Percentiles rank a stretch among this genome's conserved stretches.
These are phyloP conservation scores for Coffea canephora DNA, from an alignment of 257 asterid species.

Conservation along the genomic window DNA sequence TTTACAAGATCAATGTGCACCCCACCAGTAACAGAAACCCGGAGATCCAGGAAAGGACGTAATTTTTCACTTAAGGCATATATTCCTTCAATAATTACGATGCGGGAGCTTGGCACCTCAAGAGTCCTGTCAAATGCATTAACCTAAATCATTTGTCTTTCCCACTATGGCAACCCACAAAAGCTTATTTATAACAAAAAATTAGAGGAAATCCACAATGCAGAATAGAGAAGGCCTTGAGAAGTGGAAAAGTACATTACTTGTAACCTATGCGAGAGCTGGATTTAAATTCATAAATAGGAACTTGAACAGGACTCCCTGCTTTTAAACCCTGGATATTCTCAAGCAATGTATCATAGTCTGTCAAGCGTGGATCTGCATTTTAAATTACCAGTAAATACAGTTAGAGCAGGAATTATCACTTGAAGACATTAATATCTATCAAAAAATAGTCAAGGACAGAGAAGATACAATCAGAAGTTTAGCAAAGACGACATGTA, in stretches of 20 bases:
- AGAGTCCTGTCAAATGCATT: slow-evolving; percentile 56
- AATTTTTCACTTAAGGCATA: slow-evolving; percentile 92
- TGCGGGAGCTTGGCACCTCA: slow-evolving; percentile 89
- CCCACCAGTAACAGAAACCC: slow-evolving; percentile 99
- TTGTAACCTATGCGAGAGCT: slow-evolving; percentile 92
- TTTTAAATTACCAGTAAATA: slow-evolving; percentile 26
- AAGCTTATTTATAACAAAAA: not conserved
- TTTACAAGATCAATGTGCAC: slow-evolving; percentile 97
- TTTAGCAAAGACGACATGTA: no score
- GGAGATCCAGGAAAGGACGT: slow-evolving; percentile 85
- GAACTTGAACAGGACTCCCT: slow-evolving; percentile 83
- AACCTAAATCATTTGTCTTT: not conserved
- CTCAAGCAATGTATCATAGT: slow-evolving; percentile 91
- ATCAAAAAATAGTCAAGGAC: not conserved
- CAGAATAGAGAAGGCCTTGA: not conserved
- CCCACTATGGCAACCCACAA: not conserved
- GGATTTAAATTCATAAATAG: slow-evolving; percentile 84
- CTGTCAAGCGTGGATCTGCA: slow-evolving; percentile 98
- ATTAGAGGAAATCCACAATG: not conserved
- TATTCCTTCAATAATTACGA: slow-evolving; percentile 91
- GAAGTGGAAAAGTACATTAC: slow-evolving; percentile 38
- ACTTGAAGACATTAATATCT: not conserved
- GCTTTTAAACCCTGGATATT: slow-evolving; percentile 73
- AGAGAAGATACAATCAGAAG: not conserved
- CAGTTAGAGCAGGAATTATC: slow-evolving; percentile 7